These are phyloP conservation scores for Auricularia cornea DNA, from an alignment of 768 basidiomycete genomes.

Conservation along the genomic window DNA sequence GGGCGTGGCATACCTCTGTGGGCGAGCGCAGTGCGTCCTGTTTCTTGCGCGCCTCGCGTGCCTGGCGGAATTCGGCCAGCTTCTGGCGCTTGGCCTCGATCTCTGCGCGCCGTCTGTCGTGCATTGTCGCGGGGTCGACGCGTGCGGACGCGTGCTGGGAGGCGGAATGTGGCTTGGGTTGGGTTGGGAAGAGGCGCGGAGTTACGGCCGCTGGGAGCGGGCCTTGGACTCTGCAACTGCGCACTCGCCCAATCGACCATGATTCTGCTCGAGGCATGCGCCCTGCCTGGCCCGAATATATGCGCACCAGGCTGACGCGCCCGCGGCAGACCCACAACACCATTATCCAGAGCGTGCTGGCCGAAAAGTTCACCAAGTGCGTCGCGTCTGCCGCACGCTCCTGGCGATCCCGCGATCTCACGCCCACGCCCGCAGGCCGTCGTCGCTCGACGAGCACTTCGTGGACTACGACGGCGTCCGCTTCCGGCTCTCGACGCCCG, in stretches of 20 bases:
- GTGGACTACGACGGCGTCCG: conserved; percentile 97
- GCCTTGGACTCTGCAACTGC: not conserved
- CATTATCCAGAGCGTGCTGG: conserved; percentile 83
- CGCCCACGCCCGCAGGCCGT: conserved; percentile 58
- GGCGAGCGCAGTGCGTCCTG: conserved; percentile 36
- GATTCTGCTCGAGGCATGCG: conserved; percentile 77
- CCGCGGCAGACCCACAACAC: conserved; percentile 79
- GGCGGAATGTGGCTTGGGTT: too few species aligned
- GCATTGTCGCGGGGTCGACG: conserved; percentile 26
- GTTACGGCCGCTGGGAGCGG: not conserved
- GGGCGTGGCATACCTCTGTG: conserved; percentile 15
- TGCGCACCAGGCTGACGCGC: too few species aligned
- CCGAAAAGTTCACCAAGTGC: conserved; percentile 82
- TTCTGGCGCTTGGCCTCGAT: conserved; percentile 76
- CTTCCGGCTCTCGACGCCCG: conserved; percentile 85
- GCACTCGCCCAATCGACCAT: conserved; percentile 28
- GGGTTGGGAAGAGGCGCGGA: not conserved
- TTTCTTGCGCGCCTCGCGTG: conserved; percentile 54
- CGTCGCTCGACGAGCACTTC: conserved; percentile 87
- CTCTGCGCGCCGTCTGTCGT: conserved; percentile 70
- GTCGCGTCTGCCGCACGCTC: conserved; percentile 15
- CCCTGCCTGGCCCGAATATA: too few species aligned
- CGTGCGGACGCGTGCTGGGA: not conserved
- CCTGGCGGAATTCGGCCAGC: conserved; percentile 75
- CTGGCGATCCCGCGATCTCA: conserved; percentile 2